These are phyloP conservation scores for Dipodascus albidus DNA, from an alignment of 805 yeast species.

Conservation along the genomic window DNA sequence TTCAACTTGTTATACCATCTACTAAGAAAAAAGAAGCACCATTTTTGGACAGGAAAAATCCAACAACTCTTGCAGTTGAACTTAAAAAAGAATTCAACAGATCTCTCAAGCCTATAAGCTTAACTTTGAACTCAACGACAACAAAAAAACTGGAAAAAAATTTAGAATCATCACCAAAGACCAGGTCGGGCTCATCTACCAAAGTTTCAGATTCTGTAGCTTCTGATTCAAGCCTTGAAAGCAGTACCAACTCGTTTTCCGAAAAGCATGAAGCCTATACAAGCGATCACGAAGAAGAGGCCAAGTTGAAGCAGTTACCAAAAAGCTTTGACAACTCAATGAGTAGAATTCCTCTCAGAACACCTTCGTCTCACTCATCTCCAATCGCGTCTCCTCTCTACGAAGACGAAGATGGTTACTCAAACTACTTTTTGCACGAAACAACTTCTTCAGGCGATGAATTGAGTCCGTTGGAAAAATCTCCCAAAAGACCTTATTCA, in stretches of 20 bases:
- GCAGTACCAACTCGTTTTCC: neutral
- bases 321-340: neutral
- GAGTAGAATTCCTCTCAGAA: neutral
- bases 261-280: neutral
- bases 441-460: neutral
- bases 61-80: neutral
- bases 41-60: neutral
- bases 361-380: neutral
- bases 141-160: no score
- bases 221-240: neutral
- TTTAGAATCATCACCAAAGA: no score
- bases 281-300: neutral
- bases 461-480: neutral
- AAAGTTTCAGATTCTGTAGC: neutral
- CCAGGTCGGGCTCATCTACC: neutral
- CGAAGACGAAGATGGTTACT: slow-evolving; percentile 3
- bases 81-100: neutral
- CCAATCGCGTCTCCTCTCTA: neutral
- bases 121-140: no score
- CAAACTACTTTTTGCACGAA: neutral
- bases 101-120: no score
- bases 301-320: neutral
- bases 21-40: neutral
- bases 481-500: neutral
- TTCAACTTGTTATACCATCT: neutral